Evolutionary conservation across 208 protist species (phyloP).

Genomic region (Vickermania ingenoplastis): DNA sequence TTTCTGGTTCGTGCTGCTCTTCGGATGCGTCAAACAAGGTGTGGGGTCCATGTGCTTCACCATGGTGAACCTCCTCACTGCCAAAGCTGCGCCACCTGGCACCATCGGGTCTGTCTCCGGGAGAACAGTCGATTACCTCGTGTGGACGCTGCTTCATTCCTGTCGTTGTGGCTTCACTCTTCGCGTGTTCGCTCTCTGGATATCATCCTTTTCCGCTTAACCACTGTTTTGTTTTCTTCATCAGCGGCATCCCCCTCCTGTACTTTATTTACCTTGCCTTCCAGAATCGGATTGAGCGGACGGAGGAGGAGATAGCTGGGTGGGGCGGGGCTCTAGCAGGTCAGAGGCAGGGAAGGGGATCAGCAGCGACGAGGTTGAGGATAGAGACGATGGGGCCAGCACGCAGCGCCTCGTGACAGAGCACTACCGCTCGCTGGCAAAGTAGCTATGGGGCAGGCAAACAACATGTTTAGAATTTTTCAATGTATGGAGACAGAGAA

Average conservation of each 20-base stretch:
- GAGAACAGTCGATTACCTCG: slow-evolving; percentile 49
- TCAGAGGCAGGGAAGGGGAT: not conserved
- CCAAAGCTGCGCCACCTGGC: slow-evolving; percentile 27
- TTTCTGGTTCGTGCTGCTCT: slow-evolving; percentile 24
- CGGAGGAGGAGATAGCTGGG: not conserved
- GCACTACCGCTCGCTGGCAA: too few species aligned
- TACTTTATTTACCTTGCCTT: slow-evolving; percentile 8
- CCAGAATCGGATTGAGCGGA: slow-evolving; percentile 8
- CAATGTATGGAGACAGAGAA: slow-evolving; percentile 12
- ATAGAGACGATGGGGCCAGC: too few species aligned
- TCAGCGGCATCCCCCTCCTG: slow-evolving; percentile 16
- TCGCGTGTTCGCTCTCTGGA: slow-evolving; percentile 38
- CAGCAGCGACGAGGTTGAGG: too few species aligned
- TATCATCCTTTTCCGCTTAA: slow-evolving; percentile 37
- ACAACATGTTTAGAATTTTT: slow-evolving; percentile 15
- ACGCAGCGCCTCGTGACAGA: too few species aligned
- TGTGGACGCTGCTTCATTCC: slow-evolving; percentile 19
- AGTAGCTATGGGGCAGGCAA: too few species aligned
- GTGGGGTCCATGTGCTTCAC: slow-evolving; percentile 31
- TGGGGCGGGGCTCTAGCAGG: too few species aligned
- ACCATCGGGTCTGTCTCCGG: slow-evolving; percentile 36
- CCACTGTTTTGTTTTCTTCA: slow-evolving; percentile 41
- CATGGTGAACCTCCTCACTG: slow-evolving; percentile 29
- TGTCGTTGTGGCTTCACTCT: slow-evolving; percentile 22
- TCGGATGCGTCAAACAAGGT: slow-evolving; percentile 23